Evolutionary conservation across 495 filamentous ascomycete genomes (phyloP), one percentile per base, ranked within the genome.

Genomic region (Xylaria cubensis): DNA sequence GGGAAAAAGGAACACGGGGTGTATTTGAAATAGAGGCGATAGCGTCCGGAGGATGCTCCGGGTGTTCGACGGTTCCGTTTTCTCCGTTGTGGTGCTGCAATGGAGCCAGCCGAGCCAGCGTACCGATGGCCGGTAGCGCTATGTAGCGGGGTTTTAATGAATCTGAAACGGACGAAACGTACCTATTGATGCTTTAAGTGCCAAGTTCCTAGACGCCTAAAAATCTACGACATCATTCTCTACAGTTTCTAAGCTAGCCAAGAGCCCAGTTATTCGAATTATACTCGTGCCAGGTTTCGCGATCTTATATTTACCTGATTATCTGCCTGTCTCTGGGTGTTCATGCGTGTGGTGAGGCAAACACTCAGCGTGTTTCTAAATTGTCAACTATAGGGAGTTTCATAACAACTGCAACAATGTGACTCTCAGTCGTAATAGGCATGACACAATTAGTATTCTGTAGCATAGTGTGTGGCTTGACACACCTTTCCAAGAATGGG

Each of bases 401-500:
- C 19, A 51, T 51, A 29, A 1, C 26, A 29, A 29, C 26, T 29
- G 26, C 26, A 29, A 29, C 26, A 29, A 29, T 29, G 48, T 24
- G n/a, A 51, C 48, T 51, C 48, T 8, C n/a, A 24, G n/a, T 51
- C 48, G 21, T 21, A 10, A 29, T 29, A 61, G 58, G 32, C 34
- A 61, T 61, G 56, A 61, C 55, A 58, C 29, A 58, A 53, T 58
- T 32, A 56, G 51, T 10, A 26, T 13, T 39, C 1, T 39, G 36
- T 39, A 39, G 36, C 36, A 29, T 44, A 15, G 32, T 13, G 36
- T 44, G 61, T 64, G 61, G 61, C 61, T 64, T 64, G 36, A 64
- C 17, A 50, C 42, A 34, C 42, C 63, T 65, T 44, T 44, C 36
- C 65, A 44, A 67, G 65, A 67, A 55, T 15, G 65, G 65, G 44